Evolutionary conservation across 2,329 filamentous ascomycete genomes (phyloP).

Genomic region (Sclerotinia spermophila): DNA sequence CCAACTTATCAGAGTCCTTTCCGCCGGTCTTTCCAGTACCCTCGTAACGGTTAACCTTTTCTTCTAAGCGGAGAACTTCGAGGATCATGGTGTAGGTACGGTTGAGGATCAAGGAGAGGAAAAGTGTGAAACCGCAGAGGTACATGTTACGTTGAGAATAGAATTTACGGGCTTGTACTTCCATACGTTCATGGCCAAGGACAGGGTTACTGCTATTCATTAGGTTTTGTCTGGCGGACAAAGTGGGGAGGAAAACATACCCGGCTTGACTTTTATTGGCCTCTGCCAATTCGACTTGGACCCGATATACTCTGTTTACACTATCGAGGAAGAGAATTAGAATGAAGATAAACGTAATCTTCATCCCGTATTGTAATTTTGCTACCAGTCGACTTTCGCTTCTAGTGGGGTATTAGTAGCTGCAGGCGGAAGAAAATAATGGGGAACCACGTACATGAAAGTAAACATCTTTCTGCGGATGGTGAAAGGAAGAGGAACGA

Average conservation of each 20-base stretch:
- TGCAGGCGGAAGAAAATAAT: constrained; percentile 35
- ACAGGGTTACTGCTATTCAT: constrained; percentile 54
- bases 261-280: constrained; percentile 57
- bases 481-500: constrained; percentile 84
- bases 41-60: constrained; percentile 82
- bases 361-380: constrained; percentile 95
- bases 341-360: constrained; percentile 99
- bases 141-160: constrained; percentile 99
- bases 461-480: constrained; percentile 38
- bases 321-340: constrained; percentile 97
- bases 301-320: constrained; percentile 91
- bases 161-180: constrained; percentile 99
- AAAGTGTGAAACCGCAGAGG: constrained; percentile 97
- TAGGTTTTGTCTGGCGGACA: constrained; percentile 24
- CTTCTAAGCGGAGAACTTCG: constrained; percentile 65
- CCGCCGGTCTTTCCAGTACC: constrained; percentile 55
- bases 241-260: constrained; percentile 25
- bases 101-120: constrained; percentile 98
- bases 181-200: constrained; percentile 90
- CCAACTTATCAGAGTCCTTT: constrained; percentile 70
- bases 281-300: constrained; percentile 80
- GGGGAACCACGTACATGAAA: constrained; percentile 84
- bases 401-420: constrained; percentile 28
- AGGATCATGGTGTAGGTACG: constrained; percentile 86
- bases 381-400: constrained; percentile 57